phyloP scores from a whole-genome alignment of 176 grass and related monocot genomes.

The Avena eriantha region DNA sequence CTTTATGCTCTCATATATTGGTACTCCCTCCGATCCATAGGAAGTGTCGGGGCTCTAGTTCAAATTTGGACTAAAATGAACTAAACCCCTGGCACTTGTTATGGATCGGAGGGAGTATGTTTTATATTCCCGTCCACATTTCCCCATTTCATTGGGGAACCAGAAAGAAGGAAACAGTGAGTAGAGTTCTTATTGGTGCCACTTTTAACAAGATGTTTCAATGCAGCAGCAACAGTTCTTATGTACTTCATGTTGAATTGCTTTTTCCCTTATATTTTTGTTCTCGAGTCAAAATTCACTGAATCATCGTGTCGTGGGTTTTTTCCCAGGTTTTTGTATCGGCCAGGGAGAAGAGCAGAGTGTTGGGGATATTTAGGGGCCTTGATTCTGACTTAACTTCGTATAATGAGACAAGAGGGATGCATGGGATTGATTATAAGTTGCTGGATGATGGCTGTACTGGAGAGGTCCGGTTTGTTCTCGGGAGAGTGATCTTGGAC shows the following conservation, averaged over 20 bases:
- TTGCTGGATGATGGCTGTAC: slow-evolving; percentile 60
- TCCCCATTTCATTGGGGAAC: slow-evolving; percentile 13
- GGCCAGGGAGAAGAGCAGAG: slow-evolving; percentile 40
- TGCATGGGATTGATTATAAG: slow-evolving; percentile 63
- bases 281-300: background rate
- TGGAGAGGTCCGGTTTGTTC: slow-evolving; percentile 67
- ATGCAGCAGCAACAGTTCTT: background rate
- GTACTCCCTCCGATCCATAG: background rate
- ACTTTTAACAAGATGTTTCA: slow-evolving; percentile 3
- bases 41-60: too few species aligned
- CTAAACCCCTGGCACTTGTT: too few species aligned
- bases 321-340: slow-evolving; percentile 68
- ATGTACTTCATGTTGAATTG: background rate
- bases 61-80: too few species aligned
- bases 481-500: slow-evolving; percentile 83
- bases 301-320: background rate
- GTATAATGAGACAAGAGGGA: slow-evolving; percentile 44
- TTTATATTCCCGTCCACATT: background rate
- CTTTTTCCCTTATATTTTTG: background rate
- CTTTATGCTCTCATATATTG: slow-evolving; percentile 6
- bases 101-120: background rate
- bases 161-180: slow-evolving; percentile 18
- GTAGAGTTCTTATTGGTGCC: slow-evolving; percentile 11
- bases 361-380: slow-evolving; percentile 56
- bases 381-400: slow-evolving; percentile 51